Percentiles rank a stretch among this genome's conserved stretches.
phyloP scores from a whole-genome alignment of 495 filamentous ascomycete species.

The Pyrenopolyporus hunteri region DNA sequence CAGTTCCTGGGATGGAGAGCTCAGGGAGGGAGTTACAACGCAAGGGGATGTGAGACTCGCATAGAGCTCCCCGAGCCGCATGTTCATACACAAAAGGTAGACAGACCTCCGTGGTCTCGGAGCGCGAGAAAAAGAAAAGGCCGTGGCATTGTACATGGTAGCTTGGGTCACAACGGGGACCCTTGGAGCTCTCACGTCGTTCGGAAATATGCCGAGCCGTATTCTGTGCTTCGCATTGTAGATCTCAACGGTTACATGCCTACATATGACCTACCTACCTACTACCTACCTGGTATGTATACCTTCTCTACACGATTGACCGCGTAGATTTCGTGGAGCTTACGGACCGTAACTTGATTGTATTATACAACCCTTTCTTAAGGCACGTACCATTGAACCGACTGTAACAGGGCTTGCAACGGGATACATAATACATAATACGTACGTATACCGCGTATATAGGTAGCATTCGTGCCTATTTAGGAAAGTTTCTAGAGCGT shows the following conservation, averaged over 20 bases:
- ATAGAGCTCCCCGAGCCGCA: constrained; percentile 26
- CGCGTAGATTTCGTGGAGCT: not conserved
- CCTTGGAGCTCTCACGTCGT: not conserved
- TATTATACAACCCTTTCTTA: too few relatives aligned
- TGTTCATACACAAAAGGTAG: too few relatives aligned
- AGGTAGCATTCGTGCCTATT: constrained; percentile 4
- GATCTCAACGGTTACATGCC: not conserved
- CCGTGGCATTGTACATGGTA: not conserved
- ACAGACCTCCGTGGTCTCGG: too few relatives aligned
- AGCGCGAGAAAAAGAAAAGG: constrained; percentile 8
- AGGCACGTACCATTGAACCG: too few relatives aligned
- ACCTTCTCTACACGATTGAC: too few relatives aligned
- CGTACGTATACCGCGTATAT: not conserved
- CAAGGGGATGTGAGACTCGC: constrained; percentile 27
- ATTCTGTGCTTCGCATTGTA: not conserved
- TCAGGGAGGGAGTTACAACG: constrained; percentile 9
- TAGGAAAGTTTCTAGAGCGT: constrained; percentile 24
- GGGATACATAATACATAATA: not conserved
- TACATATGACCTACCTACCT: too few relatives aligned
- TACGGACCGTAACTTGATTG: not conserved
- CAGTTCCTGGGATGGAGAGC: not conserved
- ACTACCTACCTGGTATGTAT: too few relatives aligned
- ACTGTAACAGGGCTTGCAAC: too few relatives aligned
- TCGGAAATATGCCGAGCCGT: constrained; percentile 24
- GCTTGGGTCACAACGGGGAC: not conserved